phyloP scores from a whole-genome alignment of 2,329 filamentous ascomycete genomes.

The Dryadomyces quercivorus region DNA sequence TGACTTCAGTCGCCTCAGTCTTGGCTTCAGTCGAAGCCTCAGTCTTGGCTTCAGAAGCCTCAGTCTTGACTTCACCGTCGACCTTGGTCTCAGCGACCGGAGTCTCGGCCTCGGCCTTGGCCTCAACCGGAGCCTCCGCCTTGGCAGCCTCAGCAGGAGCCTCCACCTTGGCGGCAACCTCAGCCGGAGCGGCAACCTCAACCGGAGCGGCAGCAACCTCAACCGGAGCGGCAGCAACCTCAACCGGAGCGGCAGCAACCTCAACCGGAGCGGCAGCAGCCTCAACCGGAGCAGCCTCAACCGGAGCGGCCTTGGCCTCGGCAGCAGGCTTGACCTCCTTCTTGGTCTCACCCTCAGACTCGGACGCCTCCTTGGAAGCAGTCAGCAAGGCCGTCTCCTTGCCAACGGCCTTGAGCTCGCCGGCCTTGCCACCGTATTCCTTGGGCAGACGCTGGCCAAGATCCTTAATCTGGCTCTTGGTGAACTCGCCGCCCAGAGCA shows the following conservation, averaged over 20 bases:
- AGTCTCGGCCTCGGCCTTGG: not conserved
- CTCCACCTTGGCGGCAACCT: not conserved
- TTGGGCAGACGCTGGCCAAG: constrained; percentile 56
- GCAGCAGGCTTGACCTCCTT: constrained; percentile 1
- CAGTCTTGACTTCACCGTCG: too few relatives aligned
- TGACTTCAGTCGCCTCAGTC: too few relatives aligned
- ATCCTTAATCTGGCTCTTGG: constrained; percentile 32
- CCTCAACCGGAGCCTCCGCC: not conserved
- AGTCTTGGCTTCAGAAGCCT: not conserved
- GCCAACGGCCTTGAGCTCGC: constrained; percentile 14
- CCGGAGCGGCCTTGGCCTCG: constrained; percentile 2
- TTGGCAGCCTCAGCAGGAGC: not conserved
- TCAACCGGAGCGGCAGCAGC: constrained; percentile 4
- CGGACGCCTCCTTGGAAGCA: not conserved
- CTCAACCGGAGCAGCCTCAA: too few relatives aligned
- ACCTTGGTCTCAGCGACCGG: not conserved
- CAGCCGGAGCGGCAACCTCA: constrained; percentile 2
- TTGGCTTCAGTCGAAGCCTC: not conserved
- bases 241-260: not conserved
- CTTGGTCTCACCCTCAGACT: not conserved
- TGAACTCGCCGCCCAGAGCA: constrained; percentile 50
- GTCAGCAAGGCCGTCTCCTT: constrained; percentile 15
- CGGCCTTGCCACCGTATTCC: constrained; percentile 66
- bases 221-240: not conserved
- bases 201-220: constrained; percentile 1